phyloP scores from a whole-genome alignment of 2,329 filamentous ascomycete species.

The Beauveria bassiana region DNA sequence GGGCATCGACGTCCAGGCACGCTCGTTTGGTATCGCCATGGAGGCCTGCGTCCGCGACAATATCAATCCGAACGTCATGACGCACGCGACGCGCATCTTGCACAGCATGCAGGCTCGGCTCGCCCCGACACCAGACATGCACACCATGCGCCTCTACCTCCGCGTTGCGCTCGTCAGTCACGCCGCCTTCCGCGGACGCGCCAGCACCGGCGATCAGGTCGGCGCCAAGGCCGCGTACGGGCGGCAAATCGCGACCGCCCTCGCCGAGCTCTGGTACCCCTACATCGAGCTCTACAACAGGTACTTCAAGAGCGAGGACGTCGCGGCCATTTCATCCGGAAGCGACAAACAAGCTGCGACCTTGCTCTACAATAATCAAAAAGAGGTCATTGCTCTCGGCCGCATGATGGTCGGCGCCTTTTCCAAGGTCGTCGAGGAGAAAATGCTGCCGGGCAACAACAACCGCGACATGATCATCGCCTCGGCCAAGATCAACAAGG shows the following conservation, averaged over 20 bases:
- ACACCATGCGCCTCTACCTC: conserved; percentile 48
- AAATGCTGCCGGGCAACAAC: conserved; percentile 28
- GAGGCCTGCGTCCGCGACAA: conserved; percentile 67
- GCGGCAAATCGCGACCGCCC: conserved; percentile 40
- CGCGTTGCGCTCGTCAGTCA: conserved; percentile 43
- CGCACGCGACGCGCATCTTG: conserved; percentile 57
- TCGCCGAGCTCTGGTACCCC: conserved; percentile 43
- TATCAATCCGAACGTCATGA: conserved; percentile 62
- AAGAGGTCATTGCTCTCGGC: conserved; percentile 37
- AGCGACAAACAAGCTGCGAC: conserved; percentile 12
- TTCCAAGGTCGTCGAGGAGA: conserved; percentile 35
- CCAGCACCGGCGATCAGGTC: conserved; percentile 22
- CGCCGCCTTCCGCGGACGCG: conserved; percentile 28
- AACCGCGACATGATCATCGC: conserved; percentile 25
- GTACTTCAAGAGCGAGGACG: conserved; percentile 23
- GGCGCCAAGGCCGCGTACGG: conserved; percentile 38
- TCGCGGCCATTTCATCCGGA: conserved; percentile 16
- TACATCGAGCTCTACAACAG: conserved; percentile 33
- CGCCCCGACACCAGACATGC: conserved; percentile 37
- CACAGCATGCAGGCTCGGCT: conserved; percentile 46
- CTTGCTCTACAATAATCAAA: conserved; percentile 26
- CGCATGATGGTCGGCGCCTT: conserved; percentile 38
- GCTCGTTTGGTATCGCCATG: conserved; percentile 66
- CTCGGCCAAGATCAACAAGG: conserved; percentile 29
- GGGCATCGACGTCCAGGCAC: conserved; percentile 28